Conservation (phyloP, 164 flowering plant species). For the Magnolia changhungtana region DNA sequence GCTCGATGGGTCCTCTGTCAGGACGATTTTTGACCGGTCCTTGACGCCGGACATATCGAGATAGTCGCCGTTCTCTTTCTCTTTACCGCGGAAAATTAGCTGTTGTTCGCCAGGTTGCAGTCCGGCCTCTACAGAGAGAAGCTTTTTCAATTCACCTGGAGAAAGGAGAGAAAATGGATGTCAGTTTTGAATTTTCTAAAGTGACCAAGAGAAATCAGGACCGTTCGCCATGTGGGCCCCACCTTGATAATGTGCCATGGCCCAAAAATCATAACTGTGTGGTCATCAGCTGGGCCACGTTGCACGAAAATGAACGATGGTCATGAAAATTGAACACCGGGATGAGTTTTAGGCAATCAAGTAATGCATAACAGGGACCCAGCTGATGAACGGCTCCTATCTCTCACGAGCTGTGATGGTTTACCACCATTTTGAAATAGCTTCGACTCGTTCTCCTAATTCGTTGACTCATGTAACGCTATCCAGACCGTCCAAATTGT, state of each 20-base stretch:
- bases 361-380: too few relatives aligned
- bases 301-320: too few relatives aligned
- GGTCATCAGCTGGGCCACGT: too few relatives aligned
- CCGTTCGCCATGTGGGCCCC: too few relatives aligned
- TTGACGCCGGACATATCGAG: constrained; percentile 61
- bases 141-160: constrained; percentile 74
- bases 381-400: too few relatives aligned
- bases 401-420: too few relatives aligned
- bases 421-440: too few relatives aligned
- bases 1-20: constrained; percentile 64
- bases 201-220: too few relatives aligned
- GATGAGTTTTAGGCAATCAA: too few relatives aligned
- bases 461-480: neutral
- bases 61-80: constrained; percentile 49
- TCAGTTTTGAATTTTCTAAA: neutral
- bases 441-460: neutral
- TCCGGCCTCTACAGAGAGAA: constrained; percentile 52
- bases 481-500: neutral
- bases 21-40: constrained; percentile 53
- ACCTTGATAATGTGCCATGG: too few relatives aligned
- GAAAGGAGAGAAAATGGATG: neutral
- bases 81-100: constrained; percentile 54
- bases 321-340: too few relatives aligned
- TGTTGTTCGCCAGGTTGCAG: constrained; percentile 55
- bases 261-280: too few relatives aligned